Conservation (phyloP, 1,139 yeast genomes). For the Yarrowia galli region DNA sequence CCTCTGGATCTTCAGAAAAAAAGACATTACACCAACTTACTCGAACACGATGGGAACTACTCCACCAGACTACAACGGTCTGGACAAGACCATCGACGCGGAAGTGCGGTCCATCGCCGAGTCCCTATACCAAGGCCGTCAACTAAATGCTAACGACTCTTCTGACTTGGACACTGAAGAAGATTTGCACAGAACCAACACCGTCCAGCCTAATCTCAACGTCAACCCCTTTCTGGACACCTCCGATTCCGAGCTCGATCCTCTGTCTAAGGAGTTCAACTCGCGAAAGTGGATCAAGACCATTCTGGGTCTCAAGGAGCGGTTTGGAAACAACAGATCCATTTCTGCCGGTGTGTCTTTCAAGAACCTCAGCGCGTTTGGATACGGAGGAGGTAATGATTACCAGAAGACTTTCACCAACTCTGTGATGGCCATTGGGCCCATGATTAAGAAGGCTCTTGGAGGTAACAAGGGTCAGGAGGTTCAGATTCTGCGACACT, state of each 20-base stretch:
- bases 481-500: constrained; percentile 67
- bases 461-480: constrained; percentile 23
- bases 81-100: constrained; percentile 19
- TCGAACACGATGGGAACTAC: not conserved
- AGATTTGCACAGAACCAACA: constrained; percentile 13
- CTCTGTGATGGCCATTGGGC: constrained; percentile 19
- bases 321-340: constrained; percentile 12
- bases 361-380: constrained; percentile 29
- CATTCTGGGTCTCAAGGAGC: constrained; percentile 25
- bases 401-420: constrained; percentile 34
- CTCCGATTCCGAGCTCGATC: constrained; percentile 28
- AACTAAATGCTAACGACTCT: not conserved
- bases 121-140: not conserved
- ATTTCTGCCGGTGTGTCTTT: constrained; percentile 34
- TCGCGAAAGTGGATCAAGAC: constrained; percentile 38
- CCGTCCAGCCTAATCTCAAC: constrained; percentile 8
- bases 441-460: not conserved
- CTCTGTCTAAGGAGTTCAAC: constrained; percentile 21
- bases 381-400: constrained; percentile 27
- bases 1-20: not conserved
- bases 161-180: too few relatives aligned
- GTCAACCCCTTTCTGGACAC: constrained; percentile 36
- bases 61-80: constrained; percentile 6
- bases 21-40: not conserved
- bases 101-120: constrained; percentile 32